A percentile compares a stretch with the other conserved stretches of the same genome.
phyloP scores from a whole-genome alignment of 1,139 yeast genomes.

The Ogataea hybrid region DNA sequence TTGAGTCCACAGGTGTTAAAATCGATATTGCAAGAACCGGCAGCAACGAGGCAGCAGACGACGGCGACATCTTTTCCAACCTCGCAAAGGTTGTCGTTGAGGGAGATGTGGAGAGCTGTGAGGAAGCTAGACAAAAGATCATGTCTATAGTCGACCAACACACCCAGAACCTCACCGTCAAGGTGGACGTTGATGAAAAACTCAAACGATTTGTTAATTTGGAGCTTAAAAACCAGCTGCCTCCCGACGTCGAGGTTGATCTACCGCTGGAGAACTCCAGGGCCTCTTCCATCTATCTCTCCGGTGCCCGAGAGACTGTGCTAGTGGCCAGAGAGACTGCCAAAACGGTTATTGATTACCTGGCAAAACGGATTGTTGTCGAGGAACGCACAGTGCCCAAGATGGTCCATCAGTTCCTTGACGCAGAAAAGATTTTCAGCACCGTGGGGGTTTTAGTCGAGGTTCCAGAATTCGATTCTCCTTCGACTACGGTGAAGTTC shows the following conservation, averaged over 20 bases:
- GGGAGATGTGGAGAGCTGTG: constrained; percentile 86
- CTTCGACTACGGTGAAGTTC: constrained; percentile 46
- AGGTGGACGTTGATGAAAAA: constrained; percentile 44
- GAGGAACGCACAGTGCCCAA: constrained; percentile 48
- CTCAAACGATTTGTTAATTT: constrained; percentile 53
- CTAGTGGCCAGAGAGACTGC: constrained; percentile 48
- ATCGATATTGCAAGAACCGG: constrained; percentile 61
- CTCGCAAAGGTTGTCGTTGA: constrained; percentile 62
- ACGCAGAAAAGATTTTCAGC: constrained; percentile 44
- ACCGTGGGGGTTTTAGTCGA: constrained; percentile 62
- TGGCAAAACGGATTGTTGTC: constrained; percentile 40
- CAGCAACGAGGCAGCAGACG: constrained; percentile 32
- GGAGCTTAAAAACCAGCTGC: constrained; percentile 22
- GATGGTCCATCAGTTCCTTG: constrained; percentile 47
- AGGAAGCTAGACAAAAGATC: constrained; percentile 69
- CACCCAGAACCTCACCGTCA: constrained; percentile 55
- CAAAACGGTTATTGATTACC: constrained; percentile 43
- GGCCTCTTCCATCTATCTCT: constrained; percentile 39
- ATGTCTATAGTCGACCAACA: constrained; percentile 73
- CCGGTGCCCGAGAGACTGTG: constrained; percentile 67
- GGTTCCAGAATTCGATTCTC: constrained; percentile 47
- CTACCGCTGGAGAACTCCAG: constrained; percentile 33
- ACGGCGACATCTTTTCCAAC: constrained; percentile 53
- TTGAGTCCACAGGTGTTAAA: constrained; percentile 66
- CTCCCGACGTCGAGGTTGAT: constrained; percentile 35